Base-by-base conservation (phyloP, 345 rosid species). In the Bruguiera parviflora region DNA sequence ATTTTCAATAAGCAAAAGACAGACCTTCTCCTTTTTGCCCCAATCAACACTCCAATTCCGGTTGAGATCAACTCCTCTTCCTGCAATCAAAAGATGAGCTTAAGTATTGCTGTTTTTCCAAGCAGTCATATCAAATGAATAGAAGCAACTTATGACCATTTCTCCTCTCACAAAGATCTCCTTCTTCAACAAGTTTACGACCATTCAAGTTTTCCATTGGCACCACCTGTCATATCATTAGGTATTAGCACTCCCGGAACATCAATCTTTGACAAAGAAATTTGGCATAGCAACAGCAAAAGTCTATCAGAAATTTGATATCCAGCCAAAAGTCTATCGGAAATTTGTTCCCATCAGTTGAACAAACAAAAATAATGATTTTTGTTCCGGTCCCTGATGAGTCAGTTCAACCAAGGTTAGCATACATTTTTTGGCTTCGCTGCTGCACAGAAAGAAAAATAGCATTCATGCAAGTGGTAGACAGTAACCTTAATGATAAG, bases 1-100 rank as follows among this genome's bases (percentile, higher is more conserved):
- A 51, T 37, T 0, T 31, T 56, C 49, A 53, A 64, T 22, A 65
- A 53, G 19, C 56, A 73, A 15, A 49, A 43, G 5, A 47, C 63
- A 55, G 31, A 92, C 99, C 92, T 96, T 85, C 82, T 96, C 99
- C 77, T 92, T 96, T 82, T 86, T 96, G 55, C 98, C 99, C 99
- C 99, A 92, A 71, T 96, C 97, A 58, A 96, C 98, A 31, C 95
- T 88, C 99, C 99, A 96, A 59, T 96, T 96, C 68, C 99, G 83
- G 80, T 96, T 92, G 64, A 96, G 89, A 80, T 96, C 99, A 73
- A 96, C 99, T 72, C 97, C 99, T 81, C 99, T 87, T 55, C 96
- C 99, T 95, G 83, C 75, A 65, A 62, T 39, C 56, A 28, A 66
- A 63, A 22, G 60, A 63, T 16, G 51, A 69, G 27, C 51, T 66